Base-by-base conservation (phyloP, 2,329 filamentous ascomycete genomes). In the Sclerotiophoma versabilis region DNA sequence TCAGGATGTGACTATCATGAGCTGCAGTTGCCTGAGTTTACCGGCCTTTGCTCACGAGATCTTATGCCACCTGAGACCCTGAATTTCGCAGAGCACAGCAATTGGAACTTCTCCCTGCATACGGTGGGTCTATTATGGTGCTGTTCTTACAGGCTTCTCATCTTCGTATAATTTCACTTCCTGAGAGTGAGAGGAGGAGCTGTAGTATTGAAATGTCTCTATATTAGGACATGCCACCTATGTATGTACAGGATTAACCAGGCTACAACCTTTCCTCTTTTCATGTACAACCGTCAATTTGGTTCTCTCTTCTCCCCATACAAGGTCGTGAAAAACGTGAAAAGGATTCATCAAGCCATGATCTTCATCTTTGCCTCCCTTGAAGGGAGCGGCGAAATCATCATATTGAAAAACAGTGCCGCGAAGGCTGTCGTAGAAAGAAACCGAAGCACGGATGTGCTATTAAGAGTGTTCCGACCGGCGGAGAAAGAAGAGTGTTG, bases 251-350 rank as follows among this genome's bases (percentile, higher is more conserved):
- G 22, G 30, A 54, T 44, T 49, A 32, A 36, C 14, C 29, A 41
- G 45, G 38, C 10, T 33, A 29, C 29, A 15, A 23, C 27, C 34
- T 12, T 29, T 33, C 23, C 29, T 36, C 12, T 20, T 17, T 37
- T 33, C 45, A 54, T 54, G 30, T 49, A 54, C 51, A 49, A 25
- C 14, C 39, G 29, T 54, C 51, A 41, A 45, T 46, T 37, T 39
- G 15, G 17, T 29, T 11, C 23, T 33, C 11, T 34, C 17, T 12
- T 27, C 48, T 30, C 22, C 25, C 15, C 20, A 29, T 17, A 30
- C 17, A 39, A 33, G n/a, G n/a, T 48, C 44, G 32, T 54, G 11
- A 12, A 49, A 39, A 49, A 49, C 27, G 29, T 49, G 33, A 23
- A 45, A 54, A 15, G 11, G 34, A 1, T 46, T 46, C 45, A 32